Percentiles rank a stretch among this genome's conserved stretches.
Evolutionary conservation across 2,329 filamentous ascomycete species (phyloP).

Genomic region (Botrytis paeoniae): DNA sequence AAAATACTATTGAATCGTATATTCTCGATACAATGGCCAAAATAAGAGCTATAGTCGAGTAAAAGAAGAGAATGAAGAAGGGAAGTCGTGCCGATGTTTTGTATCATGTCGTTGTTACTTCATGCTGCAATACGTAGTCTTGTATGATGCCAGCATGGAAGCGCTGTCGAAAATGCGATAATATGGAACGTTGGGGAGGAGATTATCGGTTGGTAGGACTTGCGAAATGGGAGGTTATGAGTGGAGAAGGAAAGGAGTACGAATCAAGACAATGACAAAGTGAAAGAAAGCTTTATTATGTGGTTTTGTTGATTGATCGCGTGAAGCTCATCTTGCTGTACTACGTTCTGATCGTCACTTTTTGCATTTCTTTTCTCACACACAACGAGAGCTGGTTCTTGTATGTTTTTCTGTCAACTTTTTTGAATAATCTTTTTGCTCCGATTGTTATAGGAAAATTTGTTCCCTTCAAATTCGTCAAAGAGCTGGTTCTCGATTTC

Average conservation of each 20-base stretch:
- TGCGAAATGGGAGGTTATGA: neutral
- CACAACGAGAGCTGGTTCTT: neutral
- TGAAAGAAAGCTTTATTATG: neutral
- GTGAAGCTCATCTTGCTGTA: neutral
- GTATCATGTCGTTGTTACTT: neutral
- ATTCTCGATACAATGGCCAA: neutral
- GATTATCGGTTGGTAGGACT: neutral
- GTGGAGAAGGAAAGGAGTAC: neutral
- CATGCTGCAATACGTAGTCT: neutral
- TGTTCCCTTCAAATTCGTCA: too few species aligned
- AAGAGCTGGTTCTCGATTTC: neutral
- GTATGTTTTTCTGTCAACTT: neutral
- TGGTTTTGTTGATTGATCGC: neutral
- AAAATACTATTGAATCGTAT: neutral
- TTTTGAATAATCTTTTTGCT: neutral
- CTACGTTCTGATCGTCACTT: neutral
- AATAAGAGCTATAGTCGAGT: too few species aligned
- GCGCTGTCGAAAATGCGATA: neutral
- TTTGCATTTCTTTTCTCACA: neutral
- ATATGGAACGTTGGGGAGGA: neutral
- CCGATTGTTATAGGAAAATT: neutral
- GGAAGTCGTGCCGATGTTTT: conserved; percentile 8
- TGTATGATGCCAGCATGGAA: neutral
- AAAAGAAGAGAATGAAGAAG: neutral
- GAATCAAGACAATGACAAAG: neutral